Evolutionary conservation across 2,329 filamentous ascomycete genomes (phyloP).

Genomic region (Fusarium aywerte): DNA sequence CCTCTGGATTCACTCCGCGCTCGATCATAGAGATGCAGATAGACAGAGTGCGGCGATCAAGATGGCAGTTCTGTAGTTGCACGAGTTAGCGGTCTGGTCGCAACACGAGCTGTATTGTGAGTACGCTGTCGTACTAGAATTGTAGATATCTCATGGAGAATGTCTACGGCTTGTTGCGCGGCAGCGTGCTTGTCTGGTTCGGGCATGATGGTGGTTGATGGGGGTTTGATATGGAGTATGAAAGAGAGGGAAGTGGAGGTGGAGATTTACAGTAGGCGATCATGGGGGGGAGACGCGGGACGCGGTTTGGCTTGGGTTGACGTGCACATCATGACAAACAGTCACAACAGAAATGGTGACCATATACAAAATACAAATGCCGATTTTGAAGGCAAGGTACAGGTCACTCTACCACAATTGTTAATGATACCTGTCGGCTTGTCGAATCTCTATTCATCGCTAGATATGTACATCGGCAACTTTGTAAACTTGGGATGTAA

Average conservation of each 20-base stretch:
- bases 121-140: slow-evolving; percentile 73
- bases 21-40: slow-evolving; percentile 98
- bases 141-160: slow-evolving; percentile 85
- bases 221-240: slow-evolving; percentile 12
- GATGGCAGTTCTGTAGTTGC: slow-evolving; percentile 82
- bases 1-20: slow-evolving; percentile 96
- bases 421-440: not conserved
- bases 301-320: slow-evolving; percentile 20
- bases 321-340: slow-evolving; percentile 7
- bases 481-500: not conserved
- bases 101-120: not conserved
- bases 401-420: not conserved
- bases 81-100: slow-evolving; percentile 4
- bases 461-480: not conserved
- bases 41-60: slow-evolving; percentile 89
- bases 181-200: slow-evolving; percentile 75
- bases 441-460: too few relatives aligned
- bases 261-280: slow-evolving; percentile 9
- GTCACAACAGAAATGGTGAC: not conserved
- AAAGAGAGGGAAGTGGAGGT: slow-evolving; percentile 34
- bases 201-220: slow-evolving; percentile 54
- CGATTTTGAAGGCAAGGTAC: not conserved
- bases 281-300: slow-evolving; percentile 40
- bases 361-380: not conserved
- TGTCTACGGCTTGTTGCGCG: slow-evolving; percentile 84